Evolutionary conservation across 345 rosid genomes (phyloP).

Genomic region (Erucastrum elatum): DNA sequence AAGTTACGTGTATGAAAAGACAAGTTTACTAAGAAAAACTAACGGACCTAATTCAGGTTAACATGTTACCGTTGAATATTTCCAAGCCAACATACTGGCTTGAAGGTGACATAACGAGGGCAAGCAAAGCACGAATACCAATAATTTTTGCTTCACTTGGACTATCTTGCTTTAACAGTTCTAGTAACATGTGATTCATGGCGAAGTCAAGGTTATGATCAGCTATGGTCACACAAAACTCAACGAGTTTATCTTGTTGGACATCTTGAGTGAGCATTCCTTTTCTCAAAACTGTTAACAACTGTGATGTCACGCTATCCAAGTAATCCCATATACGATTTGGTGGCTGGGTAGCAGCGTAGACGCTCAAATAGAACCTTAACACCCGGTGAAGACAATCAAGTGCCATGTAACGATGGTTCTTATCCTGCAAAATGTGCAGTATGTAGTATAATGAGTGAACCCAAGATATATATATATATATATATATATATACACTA

Average conservation of each 20-base stretch:
- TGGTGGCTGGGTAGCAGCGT: conserved; percentile 89
- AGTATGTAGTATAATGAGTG: conserved; percentile 12
- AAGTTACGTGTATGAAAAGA: conserved; percentile 12
- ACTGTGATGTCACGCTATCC: conserved; percentile 97
- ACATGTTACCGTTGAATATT: conserved; percentile 72
- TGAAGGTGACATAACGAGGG: conserved; percentile 89
- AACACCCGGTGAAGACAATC: conserved; percentile 97
- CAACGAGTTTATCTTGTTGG: conserved; percentile 97
- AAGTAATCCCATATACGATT: conserved; percentile 97
- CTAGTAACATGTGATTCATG: conserved; percentile 97
- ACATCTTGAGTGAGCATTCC: conserved; percentile 96
- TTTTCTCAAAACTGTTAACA: conserved; percentile 79
- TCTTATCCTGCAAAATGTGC: conserved; percentile 79
- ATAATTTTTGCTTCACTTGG: conserved; percentile 95
- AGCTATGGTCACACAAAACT: conserved; percentile 93
- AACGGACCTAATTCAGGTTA: conserved; percentile 27
- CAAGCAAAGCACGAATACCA: conserved; percentile 95
- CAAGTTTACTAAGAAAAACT: not conserved
- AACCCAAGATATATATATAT: conserved; percentile 16
- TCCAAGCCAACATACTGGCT: conserved; percentile 86
- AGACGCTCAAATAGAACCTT: conserved; percentile 92
- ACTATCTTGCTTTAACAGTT: conserved; percentile 94
- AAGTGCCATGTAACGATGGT: conserved; percentile 94
- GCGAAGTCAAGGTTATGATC: conserved; percentile 99
- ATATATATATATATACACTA: conserved; percentile 1